Evolutionary conservation across 2,329 filamentous ascomycete genomes (phyloP).

Genomic region (Epichloe hybrida): DNA sequence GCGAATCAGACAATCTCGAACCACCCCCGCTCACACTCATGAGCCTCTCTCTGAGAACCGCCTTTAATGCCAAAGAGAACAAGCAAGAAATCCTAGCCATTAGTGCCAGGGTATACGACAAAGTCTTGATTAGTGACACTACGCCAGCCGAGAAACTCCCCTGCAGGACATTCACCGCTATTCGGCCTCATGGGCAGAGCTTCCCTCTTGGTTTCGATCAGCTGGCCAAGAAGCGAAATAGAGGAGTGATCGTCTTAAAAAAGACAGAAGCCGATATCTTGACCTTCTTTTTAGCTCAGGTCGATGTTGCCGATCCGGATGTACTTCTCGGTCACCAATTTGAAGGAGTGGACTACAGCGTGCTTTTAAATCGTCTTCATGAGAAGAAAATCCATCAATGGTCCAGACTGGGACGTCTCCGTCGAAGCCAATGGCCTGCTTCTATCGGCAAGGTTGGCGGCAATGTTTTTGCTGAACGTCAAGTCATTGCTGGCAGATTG

Average conservation of each 20-base stretch:
- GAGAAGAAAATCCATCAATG: slow-evolving; percentile 88
- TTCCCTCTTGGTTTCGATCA: slow-evolving; percentile 84
- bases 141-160: slow-evolving; percentile 79
- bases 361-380: slow-evolving; percentile 72
- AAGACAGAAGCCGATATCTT: slow-evolving; percentile 77
- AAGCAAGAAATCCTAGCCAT: slow-evolving; percentile 92
- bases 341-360: slow-evolving; percentile 93
- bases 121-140: slow-evolving; percentile 74
- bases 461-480: slow-evolving; percentile 85
- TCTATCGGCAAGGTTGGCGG: slow-evolving; percentile 75
- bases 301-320: slow-evolving; percentile 83
- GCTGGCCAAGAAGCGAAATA: slow-evolving; percentile 56
- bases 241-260: slow-evolving; percentile 65
- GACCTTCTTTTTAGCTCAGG: slow-evolving; percentile 75
- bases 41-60: slow-evolving; percentile 80
- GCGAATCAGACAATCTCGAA: slow-evolving; percentile 68
- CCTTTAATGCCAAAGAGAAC: slow-evolving; percentile 82
- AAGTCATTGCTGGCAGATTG: slow-evolving; percentile 75
- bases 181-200: slow-evolving; percentile 61
- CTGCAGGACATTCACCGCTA: slow-evolving; percentile 80
- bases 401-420: slow-evolving; percentile 83
- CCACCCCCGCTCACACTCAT: slow-evolving; percentile 86
- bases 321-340: slow-evolving; percentile 87
- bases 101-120: slow-evolving; percentile 85
- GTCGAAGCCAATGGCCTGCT: slow-evolving; percentile 73